Evolutionary conservation across 768 basidiomycete genomes (phyloP).

Genomic region (Hebeloma cylindrosporum): DNA sequence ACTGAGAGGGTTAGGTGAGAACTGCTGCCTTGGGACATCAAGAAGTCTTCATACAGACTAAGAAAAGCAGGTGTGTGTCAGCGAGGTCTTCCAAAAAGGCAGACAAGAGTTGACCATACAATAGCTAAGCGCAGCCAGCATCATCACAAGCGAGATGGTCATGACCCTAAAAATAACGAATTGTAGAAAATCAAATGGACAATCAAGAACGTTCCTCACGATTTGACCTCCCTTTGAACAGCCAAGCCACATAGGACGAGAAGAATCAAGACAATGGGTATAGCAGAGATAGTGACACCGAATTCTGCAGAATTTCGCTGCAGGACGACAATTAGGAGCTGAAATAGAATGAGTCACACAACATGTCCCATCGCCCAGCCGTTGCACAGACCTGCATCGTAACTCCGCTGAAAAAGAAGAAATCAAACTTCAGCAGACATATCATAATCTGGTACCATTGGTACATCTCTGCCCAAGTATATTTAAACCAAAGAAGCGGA

Average conservation of each 20-base stretch:
- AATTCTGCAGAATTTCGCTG: slow-evolving; percentile 67
- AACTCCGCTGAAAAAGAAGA: slow-evolving; percentile 84
- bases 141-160: slow-evolving; percentile 67
- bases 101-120: slow-evolving; percentile 65
- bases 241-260: slow-evolving; percentile 66
- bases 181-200: not conserved
- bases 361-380: not conserved
- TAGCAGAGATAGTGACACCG: slow-evolving; percentile 78
- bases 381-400: slow-evolving; percentile 69
- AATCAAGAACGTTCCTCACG: slow-evolving; percentile 41
- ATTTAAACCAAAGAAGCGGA: slow-evolving; percentile 1
- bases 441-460: slow-evolving; percentile 87
- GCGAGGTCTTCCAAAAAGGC: not conserved
- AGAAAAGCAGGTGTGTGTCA: not conserved
- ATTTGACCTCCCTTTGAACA: slow-evolving; percentile 79
- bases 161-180: slow-evolving; percentile 54
- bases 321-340: slow-evolving; percentile 84
- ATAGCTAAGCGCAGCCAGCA: slow-evolving; percentile 75
- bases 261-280: slow-evolving; percentile 72
- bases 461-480: slow-evolving; percentile 67
- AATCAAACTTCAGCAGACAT: slow-evolving; percentile 87
- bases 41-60: slow-evolving; percentile 39
- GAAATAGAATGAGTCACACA: not conserved
- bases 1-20: slow-evolving; percentile 39
- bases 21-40: not conserved